These are phyloP conservation scores for Peribolospora baueri DNA, from an alignment of 768 basidiomycete species.

Conservation along the genomic window DNA sequence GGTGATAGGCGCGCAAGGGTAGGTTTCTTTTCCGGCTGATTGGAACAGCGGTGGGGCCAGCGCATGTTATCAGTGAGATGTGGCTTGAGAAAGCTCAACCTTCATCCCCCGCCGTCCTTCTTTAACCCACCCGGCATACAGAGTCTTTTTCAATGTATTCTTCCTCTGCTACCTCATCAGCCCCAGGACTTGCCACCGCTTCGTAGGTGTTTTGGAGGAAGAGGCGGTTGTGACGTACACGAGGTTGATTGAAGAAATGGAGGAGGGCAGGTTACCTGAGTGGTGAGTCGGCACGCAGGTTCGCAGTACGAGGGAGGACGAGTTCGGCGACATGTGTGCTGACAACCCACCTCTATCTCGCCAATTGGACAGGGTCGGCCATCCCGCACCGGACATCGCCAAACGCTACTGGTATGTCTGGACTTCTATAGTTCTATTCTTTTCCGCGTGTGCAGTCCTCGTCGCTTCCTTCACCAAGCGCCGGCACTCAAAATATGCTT, in stretches of 20 bases:
- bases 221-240: slow-evolving; percentile 86
- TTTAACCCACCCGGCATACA: no score
- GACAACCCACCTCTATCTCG: not conserved
- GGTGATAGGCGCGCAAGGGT: slow-evolving; percentile 69
- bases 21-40: not conserved
- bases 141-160: slow-evolving; percentile 28
- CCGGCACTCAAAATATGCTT: not conserved
- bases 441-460: not conserved
- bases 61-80: not conserved
- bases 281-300: slow-evolving; percentile 27
- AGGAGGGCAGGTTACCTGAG: slow-evolving; percentile 52
- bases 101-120: no score
- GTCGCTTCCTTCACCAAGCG: not conserved
- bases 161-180: slow-evolving; percentile 37
- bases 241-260: slow-evolving; percentile 56
- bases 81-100: not conserved
- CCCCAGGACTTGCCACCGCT: slow-evolving; percentile 9
- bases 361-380: slow-evolving; percentile 29
- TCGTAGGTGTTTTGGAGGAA: slow-evolving; percentile 37
- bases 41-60: not conserved
- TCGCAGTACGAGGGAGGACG: not conserved
- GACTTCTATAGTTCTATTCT: slow-evolving; percentile 29
- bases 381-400: slow-evolving; percentile 54
- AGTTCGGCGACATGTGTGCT: no score
- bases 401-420: slow-evolving; percentile 73